phyloP scores from a whole-genome alignment of 495 filamentous ascomycete genomes.

The Cudoniella acicularis region DNA sequence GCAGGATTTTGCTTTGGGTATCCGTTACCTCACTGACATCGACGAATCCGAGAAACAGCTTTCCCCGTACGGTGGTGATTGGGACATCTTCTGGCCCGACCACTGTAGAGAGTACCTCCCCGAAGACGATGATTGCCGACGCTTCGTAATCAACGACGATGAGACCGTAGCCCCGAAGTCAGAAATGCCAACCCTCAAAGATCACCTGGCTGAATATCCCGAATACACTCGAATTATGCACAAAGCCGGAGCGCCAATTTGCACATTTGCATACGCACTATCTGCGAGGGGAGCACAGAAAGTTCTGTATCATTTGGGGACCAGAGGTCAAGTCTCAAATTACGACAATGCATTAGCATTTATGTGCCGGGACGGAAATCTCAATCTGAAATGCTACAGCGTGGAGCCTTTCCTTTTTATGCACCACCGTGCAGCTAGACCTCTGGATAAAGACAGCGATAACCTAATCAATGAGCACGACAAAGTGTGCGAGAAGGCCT shows the following conservation, averaged over 20 bases:
- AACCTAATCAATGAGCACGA: slow-evolving; percentile 32
- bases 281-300: slow-evolving; percentile 49
- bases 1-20: slow-evolving; percentile 23
- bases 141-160: slow-evolving; percentile 29
- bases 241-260: slow-evolving; percentile 42
- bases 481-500: slow-evolving; percentile 33
- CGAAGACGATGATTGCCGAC: slow-evolving; percentile 18
- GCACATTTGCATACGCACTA: slow-evolving; percentile 53
- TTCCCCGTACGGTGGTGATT: slow-evolving; percentile 55
- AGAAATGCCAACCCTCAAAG: background rate
- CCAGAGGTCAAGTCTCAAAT: slow-evolving; percentile 37
- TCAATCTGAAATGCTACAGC: slow-evolving; percentile 38
- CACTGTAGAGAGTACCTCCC: slow-evolving; percentile 28
- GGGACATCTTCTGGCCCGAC: slow-evolving; percentile 55
- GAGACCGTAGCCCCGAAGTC: slow-evolving; percentile 26
- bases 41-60: background rate
- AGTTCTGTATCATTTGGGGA: slow-evolving; percentile 39
- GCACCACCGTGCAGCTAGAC: slow-evolving; percentile 40
- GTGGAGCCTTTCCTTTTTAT: slow-evolving; percentile 45
- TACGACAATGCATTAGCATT: slow-evolving; percentile 49
- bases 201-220: slow-evolving; percentile 24
- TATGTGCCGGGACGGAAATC: slow-evolving; percentile 38
- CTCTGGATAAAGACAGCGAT: slow-evolving; percentile 39
- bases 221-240: slow-evolving; percentile 45
- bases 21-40: background rate